phyloP scores from a whole-genome alignment of 2,329 filamentous ascomycete species.

The Verticillium alfalfae region DNA sequence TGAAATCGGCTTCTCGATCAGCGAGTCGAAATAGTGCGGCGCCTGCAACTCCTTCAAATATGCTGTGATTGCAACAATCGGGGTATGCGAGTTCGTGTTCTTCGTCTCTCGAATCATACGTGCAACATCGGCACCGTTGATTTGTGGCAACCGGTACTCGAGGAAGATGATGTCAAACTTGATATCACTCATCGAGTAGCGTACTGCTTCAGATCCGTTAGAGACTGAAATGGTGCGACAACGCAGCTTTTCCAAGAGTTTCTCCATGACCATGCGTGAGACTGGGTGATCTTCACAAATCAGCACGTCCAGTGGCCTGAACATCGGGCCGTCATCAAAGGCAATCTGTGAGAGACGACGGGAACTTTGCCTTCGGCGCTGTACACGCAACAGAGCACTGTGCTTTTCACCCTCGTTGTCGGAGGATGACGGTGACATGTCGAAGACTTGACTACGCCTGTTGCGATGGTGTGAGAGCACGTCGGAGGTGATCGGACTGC shows the following conservation, averaged over 20 bases:
- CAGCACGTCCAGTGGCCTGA: slow-evolving; percentile 85
- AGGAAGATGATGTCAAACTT: slow-evolving; percentile 99
- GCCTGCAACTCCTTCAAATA: slow-evolving; percentile 97
- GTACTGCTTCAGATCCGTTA: slow-evolving; percentile 85
- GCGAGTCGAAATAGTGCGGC: slow-evolving; percentile 89
- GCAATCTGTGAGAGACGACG: slow-evolving; percentile 88
- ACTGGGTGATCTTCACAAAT: slow-evolving; percentile 98
- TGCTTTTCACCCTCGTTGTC: slow-evolving; percentile 94
- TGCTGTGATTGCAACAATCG: slow-evolving; percentile 92
- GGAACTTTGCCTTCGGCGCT: slow-evolving; percentile 92
- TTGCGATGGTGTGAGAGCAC: slow-evolving; percentile 75
- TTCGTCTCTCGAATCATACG: slow-evolving; percentile 97
- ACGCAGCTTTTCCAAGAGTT: slow-evolving; percentile 87
- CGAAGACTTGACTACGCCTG: slow-evolving; percentile 87
- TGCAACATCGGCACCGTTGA: slow-evolving; percentile 91
- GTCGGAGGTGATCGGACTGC: slow-evolving; percentile 66
- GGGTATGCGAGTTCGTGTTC: slow-evolving; percentile 89
- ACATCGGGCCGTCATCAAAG: slow-evolving; percentile 75
- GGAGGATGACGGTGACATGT: slow-evolving; percentile 94
- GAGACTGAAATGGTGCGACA: slow-evolving; percentile 90
- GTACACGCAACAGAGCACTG: slow-evolving; percentile 84
- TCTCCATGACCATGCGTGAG: slow-evolving; percentile 97
- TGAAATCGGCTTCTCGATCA: slow-evolving; percentile 96
- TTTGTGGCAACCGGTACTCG: slow-evolving; percentile 90
- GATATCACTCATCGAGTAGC: slow-evolving; percentile 92